Base-by-base conservation (phyloP, 768 basidiomycete genomes). In the Suillus tomentosus region DNA sequence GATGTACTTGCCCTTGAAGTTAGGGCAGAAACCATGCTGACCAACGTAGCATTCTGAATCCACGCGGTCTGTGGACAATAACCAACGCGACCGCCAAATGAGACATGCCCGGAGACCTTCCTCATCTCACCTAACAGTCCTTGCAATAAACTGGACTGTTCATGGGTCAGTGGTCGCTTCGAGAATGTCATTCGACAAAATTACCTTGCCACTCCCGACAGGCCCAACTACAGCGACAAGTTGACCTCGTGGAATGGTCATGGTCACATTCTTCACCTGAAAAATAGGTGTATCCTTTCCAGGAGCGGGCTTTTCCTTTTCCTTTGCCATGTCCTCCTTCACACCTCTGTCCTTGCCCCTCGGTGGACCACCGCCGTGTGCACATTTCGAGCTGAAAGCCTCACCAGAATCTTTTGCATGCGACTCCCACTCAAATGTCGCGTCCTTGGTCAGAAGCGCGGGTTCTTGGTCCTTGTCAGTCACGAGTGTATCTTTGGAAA, bases 61-160 rank as follows among this genome's bases (percentile, higher is more conserved):
- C 90, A 92, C 0, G 89, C 87, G 0, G 83, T 84, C 74, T 92
- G 90, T 14, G 89, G 82, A 70, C 87, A 89, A 70, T 91, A 92
- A 8, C 84, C 87, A 10, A 91, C 80, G 19, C 78, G 74, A 0
- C 89, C 89, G 9, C 89, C 87, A 67, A 90, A 87, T 0, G 78
- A 75, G 42, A 88, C 82, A 13, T 74, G 70, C 0, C 90, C 90
- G 14, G 75, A 72, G 3, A 79, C 66, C 63, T 78, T 79, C n/a
- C 82, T 78, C 89, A 91, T 91, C 74, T 91, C 90, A 8, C 90
- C 89, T 45, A 91, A 82, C 37, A 92, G 75, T 3, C 86, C 87
- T 69, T 85, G 81, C 7, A 88, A 74, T 37, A 87, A 69, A 71
- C 84, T 85, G n/a, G 85, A 85, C 80, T 84, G 60, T 40, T 45